These are phyloP conservation scores for Candida schatavii DNA, from an alignment of 805 yeast genomes.

Conservation along the genomic window DNA sequence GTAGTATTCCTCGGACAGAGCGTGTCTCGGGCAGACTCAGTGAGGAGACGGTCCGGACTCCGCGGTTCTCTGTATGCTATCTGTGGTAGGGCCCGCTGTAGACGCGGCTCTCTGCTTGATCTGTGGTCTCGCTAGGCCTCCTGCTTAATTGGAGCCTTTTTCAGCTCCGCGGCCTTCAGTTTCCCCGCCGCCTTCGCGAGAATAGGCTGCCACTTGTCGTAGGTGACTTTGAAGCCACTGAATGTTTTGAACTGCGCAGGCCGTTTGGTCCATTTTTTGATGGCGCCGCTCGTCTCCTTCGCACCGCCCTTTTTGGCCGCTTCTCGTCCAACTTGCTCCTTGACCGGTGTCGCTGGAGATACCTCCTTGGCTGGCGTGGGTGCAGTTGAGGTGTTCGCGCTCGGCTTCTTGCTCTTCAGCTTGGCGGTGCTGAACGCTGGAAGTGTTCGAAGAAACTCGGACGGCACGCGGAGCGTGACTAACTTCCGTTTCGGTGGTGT, in stretches of 20 bases:
- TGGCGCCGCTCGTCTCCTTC: conserved; percentile 40
- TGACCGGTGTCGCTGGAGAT: conserved; percentile 8
- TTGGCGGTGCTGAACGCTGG: conserved; percentile 33
- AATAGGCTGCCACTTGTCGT: conserved; percentile 13
- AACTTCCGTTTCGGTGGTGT: conserved; percentile 32
- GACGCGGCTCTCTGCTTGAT: too few relatives aligned
- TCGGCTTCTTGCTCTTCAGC: conserved; percentile 18
- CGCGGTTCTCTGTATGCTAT: too few relatives aligned
- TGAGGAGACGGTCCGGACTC: too few relatives aligned
- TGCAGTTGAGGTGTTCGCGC: background rate
- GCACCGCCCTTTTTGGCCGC: conserved; percentile 33
- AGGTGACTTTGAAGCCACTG: conserved; percentile 38
- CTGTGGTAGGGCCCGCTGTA: too few relatives aligned
- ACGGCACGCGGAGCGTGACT: conserved; percentile 33
- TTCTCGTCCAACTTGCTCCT: conserved; percentile 10
- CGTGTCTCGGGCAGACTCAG: too few relatives aligned
- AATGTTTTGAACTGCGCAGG: conserved; percentile 39
- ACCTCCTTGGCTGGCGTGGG: background rate
- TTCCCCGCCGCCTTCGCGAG: background rate
- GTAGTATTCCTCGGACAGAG: too few relatives aligned
- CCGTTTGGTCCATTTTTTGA: conserved; percentile 34
- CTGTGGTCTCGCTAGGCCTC: conserved; percentile 1
- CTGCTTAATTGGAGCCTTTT: background rate
- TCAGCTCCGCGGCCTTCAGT: background rate
- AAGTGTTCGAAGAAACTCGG: conserved; percentile 27